These are phyloP conservation scores for Malassezia dermatis DNA, from an alignment of 1,284 basidiomycete genomes.

Conservation along the genomic window DNA sequence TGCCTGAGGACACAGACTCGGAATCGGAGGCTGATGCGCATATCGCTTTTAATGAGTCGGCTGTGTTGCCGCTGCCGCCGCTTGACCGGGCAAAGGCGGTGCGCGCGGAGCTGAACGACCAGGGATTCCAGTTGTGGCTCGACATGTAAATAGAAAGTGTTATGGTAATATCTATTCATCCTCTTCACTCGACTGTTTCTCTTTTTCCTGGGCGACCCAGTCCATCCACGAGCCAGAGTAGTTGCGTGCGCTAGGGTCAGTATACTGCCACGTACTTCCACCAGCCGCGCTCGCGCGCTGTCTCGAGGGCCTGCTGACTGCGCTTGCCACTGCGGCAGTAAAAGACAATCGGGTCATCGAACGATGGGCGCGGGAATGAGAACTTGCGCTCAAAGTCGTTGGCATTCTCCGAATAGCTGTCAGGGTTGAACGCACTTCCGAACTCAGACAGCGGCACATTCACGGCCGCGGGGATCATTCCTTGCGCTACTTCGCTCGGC, in stretches of 20 bases:
- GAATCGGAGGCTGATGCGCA: background rate
- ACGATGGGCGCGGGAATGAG: conserved; percentile 71
- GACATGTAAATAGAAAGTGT: conserved; percentile 1
- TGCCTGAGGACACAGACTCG: conserved; percentile 5
- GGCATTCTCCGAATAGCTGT: conserved; percentile 48
- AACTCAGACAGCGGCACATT: conserved; percentile 80
- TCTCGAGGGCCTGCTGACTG: conserved; percentile 69
- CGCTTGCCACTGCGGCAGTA: conserved; percentile 89
- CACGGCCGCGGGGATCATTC: conserved; percentile 87
- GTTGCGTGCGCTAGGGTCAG: conserved; percentile 59
- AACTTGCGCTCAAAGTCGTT: conserved; percentile 52
- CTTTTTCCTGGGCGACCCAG: conserved; percentile 60
- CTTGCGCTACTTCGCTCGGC: conserved; percentile 80
- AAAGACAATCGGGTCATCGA: conserved; percentile 72
- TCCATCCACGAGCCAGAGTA: conserved; percentile 88
- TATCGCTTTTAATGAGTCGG: background rate
- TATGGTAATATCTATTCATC: conserved; percentile 24
- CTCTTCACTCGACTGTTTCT: conserved; percentile 40
- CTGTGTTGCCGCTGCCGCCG: background rate
- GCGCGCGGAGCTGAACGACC: conserved; percentile 15
- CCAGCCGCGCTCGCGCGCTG: conserved; percentile 73
- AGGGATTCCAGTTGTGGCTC: conserved; percentile 12
- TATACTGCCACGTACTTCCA: conserved; percentile 57
- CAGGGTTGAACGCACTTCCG: conserved; percentile 59
- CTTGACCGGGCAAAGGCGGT: background rate